Conservation (phyloP, 2,329 filamentous ascomycete genomes). For the Pyrenochaeta sp. region DNA sequence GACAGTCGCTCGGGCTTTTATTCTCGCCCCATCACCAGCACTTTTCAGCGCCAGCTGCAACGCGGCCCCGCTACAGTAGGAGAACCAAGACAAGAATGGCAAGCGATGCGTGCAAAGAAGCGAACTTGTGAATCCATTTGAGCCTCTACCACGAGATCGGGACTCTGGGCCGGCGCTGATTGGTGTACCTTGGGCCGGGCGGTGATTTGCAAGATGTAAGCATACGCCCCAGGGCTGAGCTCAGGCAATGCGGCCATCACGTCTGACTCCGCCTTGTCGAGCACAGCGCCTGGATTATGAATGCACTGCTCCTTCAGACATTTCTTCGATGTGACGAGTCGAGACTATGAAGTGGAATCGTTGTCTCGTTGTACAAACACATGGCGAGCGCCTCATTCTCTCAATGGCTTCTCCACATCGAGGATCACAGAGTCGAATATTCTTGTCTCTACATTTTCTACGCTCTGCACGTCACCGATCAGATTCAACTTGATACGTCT, state of each 20-base stretch:
- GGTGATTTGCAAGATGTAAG: conserved; percentile 2
- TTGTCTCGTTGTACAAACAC: too few relatives aligned
- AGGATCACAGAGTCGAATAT: too few relatives aligned
- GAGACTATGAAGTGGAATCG: too few relatives aligned
- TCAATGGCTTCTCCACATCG: too few relatives aligned
- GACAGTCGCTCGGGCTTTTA: neutral
- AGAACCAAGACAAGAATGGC: neutral
- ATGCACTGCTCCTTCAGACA: neutral
- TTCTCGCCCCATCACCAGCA: neutral
- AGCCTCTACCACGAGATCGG: neutral
- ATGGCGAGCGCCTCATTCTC: too few relatives aligned
- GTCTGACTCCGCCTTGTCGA: neutral
- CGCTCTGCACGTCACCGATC: too few relatives aligned
- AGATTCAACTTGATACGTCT: too few relatives aligned
- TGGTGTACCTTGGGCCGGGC: neutral
- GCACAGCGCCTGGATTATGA: neutral
- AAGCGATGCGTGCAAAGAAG: neutral
- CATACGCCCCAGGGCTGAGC: neutral
- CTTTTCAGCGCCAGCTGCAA: neutral
- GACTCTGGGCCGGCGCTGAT: neutral
- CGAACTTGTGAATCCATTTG: neutral
- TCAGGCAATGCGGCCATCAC: neutral
- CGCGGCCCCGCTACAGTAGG: neutral
- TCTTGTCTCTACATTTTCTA: too few relatives aligned
- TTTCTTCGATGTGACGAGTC: neutral